Evolutionary conservation across 306 rosid species (phyloP).

Genomic region (Fragaria ananassa): DNA sequence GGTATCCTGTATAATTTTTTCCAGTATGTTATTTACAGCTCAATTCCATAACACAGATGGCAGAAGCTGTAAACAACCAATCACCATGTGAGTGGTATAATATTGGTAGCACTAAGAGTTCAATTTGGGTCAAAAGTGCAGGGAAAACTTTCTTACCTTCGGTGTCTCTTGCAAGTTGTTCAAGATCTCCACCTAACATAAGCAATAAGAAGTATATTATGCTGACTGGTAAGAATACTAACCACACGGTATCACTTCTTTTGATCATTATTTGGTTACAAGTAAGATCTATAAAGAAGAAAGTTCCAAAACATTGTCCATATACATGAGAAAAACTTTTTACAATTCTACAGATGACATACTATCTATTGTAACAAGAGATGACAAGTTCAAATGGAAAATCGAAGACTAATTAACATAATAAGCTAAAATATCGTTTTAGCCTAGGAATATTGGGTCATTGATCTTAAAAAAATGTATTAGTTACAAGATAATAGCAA

Average conservation of each 20-base stretch:
- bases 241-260: not conserved
- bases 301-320: not conserved
- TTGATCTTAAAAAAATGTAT: not conserved
- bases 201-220: conserved; percentile 13
- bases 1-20: not conserved
- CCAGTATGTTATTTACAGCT: not conserved
- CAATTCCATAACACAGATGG: not conserved
- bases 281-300: not conserved
- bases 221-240: not conserved
- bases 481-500: conserved; percentile 17
- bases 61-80: conserved; percentile 7
- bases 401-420: not conserved
- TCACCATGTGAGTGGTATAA: conserved; percentile 1
- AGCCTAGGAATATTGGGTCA: not conserved
- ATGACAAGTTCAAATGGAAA: not conserved
- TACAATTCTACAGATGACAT: not conserved
- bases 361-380: not conserved
- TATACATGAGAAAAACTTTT: not conserved
- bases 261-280: not conserved
- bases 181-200: conserved; percentile 70
- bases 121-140: not conserved
- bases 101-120: not conserved
- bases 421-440: not conserved
- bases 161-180: conserved; percentile 73
- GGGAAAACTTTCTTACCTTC: conserved; percentile 48